Base-by-base conservation (phyloP, 2,329 filamentous ascomycete genomes). In the Rachicladosporium sp. region DNA sequence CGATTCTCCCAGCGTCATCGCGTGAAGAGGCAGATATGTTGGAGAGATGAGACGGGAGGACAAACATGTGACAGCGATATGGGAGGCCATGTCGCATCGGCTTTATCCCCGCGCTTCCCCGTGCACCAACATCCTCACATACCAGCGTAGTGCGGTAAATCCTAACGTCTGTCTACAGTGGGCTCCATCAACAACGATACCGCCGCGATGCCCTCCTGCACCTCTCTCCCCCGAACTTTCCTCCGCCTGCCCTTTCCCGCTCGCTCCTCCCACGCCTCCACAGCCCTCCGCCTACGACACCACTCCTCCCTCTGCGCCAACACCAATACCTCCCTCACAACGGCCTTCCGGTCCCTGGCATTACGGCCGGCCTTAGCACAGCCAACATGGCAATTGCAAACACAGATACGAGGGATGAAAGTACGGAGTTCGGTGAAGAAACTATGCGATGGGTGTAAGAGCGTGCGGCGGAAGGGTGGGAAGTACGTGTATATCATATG, bases 361-460 rank as follows among this genome's bases (percentile, higher is more conserved):
- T 41, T n/a, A 34, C 29, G 35, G 7, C 23, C 23, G 23, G 7
- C 23, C 23, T 27, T 8, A 41, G 34, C 39, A 41, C 19, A 33
- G 5, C 23, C 15, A 19, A 19, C 15, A 19, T 19, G 15, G 15
- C 15, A 19, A 27, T 3, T 27, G 7, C 23, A 27, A 8, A 52
- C 53, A 37, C 83, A 88, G 66, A 70, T 71, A 35, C 71, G 86
- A 50, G 85, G 86, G 32, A 93, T 93, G 85, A 93, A 96, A 69
- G 89, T 94, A 41, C 80, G 91, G 55, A 93, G 84, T 58, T 87
- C 86, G 6, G 84, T 98, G 35, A 96, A 95, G 78, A 93, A 91
- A 69, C 68, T 94, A 54, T 98, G 91, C 67, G 88, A 95, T 64
- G 87, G 93, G 48, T 98, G 91, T 71, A 96, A 95, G 82, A 83